Percentiles rank a stretch among this genome's conserved stretches.
Conservation (phyloP, 305 asterid species). For the Fraxinus floribunda region DNA sequence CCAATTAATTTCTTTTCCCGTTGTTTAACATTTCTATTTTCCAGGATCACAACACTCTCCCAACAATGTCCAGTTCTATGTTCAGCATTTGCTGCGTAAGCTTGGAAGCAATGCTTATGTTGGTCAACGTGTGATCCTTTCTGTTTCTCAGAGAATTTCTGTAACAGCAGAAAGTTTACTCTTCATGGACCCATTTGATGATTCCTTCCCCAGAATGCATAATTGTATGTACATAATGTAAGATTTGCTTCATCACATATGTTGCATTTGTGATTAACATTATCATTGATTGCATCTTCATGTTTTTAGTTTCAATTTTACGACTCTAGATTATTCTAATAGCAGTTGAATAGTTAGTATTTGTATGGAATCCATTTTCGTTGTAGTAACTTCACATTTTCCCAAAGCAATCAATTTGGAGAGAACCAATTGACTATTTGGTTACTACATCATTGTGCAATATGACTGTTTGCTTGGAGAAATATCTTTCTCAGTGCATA, state of each 20-base stretch:
- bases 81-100: slow-evolving; percentile 85
- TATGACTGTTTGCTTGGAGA: background rate
- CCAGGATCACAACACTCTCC: slow-evolving; percentile 47
- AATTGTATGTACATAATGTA: slow-evolving; percentile 71
- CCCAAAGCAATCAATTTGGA: background rate
- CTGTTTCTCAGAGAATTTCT: slow-evolving; percentile 79
- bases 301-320: background rate
- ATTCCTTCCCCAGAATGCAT: slow-evolving; percentile 65
- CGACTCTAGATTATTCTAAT: background rate
- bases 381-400: background rate
- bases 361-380: background rate
- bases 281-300: background rate
- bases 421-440: slow-evolving; percentile 5
- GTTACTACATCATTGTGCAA: background rate
- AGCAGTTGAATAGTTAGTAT: background rate
- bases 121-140: slow-evolving; percentile 78
- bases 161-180: slow-evolving; percentile 76
- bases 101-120: slow-evolving; percentile 73
- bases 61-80: slow-evolving; percentile 43
- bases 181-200: slow-evolving; percentile 88
- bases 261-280: background rate
- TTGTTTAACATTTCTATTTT: slow-evolving; percentile 9
- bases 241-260: slow-evolving; percentile 36
- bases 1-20: slow-evolving; percentile 17
- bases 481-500: background rate